A percentile compares a stretch with the other conserved stretches of the same genome.
These are phyloP conservation scores for Cladosporium phlei DNA, from an alignment of 2,329 filamentous ascomycete species.

Conservation along the genomic window DNA sequence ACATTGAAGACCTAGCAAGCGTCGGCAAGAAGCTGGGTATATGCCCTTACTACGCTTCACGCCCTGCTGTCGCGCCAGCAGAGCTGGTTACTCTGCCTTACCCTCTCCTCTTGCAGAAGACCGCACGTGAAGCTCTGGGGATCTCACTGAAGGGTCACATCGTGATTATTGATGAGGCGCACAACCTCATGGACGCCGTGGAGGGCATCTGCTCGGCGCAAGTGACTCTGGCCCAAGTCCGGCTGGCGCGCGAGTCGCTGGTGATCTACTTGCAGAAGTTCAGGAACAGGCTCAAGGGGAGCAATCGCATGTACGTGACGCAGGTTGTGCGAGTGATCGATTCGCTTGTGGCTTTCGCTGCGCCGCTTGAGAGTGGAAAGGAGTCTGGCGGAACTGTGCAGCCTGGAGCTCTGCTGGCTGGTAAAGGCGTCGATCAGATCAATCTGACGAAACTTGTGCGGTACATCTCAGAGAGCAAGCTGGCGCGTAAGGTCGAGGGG, in stretches of 20 bases:
- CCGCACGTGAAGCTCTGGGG: slow-evolving; percentile 78
- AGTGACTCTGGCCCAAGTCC: slow-evolving; percentile 68
- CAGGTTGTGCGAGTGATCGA: slow-evolving; percentile 81
- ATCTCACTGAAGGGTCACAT: slow-evolving; percentile 83
- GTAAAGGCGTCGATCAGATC: slow-evolving; percentile 89
- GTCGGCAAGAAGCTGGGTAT: slow-evolving; percentile 75
- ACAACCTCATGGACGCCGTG: slow-evolving; percentile 96
- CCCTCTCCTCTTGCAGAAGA: slow-evolving; percentile 79
- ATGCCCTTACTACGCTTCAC: slow-evolving; percentile 95
- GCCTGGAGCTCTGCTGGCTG: slow-evolving; percentile 66
- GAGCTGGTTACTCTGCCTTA: slow-evolving; percentile 88
- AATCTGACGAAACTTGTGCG: slow-evolving; percentile 83
- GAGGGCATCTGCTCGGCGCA: slow-evolving; percentile 78
- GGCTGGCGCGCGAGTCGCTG: slow-evolving; percentile 68
- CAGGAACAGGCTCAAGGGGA: slow-evolving; percentile 80
- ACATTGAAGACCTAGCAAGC: slow-evolving; percentile 83
- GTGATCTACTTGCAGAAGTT: slow-evolving; percentile 81
- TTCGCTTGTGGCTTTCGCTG: slow-evolving; percentile 49
- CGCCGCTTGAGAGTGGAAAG: slow-evolving; percentile 17
- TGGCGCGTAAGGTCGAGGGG: slow-evolving; percentile 90
- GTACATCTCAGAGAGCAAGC: slow-evolving; percentile 86
- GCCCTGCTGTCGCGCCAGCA: slow-evolving; percentile 70
- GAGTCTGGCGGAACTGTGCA: slow-evolving; percentile 63
- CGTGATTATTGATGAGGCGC: slow-evolving; percentile 94
- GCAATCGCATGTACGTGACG: slow-evolving; percentile 85